Evolutionary conservation across 805 yeast genomes (phyloP).

Genomic region (Maudiozyma turicensis): DNA sequence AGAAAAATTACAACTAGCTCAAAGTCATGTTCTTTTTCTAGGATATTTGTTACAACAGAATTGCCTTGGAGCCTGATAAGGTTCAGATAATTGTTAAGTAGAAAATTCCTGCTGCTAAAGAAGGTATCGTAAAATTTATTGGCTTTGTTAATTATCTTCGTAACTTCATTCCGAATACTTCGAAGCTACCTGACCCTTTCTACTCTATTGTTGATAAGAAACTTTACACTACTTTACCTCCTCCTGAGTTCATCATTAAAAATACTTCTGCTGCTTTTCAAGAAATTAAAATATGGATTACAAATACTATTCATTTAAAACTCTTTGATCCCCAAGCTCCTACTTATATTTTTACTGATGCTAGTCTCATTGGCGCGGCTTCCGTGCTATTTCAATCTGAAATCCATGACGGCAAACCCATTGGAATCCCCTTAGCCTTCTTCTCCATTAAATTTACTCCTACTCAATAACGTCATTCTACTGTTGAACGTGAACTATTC

Average conservation of each 20-base stretch:
- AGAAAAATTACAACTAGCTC: slow-evolving; percentile 1
- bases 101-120: neutral
- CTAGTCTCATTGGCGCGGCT: slow-evolving; percentile 1
- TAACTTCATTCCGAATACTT: slow-evolving; percentile 3
- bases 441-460: neutral
- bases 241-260: neutral
- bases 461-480: too few species aligned
- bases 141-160: slow-evolving; percentile 5
- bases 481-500: too few species aligned
- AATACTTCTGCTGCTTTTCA: neutral
- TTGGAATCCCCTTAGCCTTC: neutral
- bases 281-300: neutral
- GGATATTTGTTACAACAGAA: neutral
- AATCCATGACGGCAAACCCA: neutral
- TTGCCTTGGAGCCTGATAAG: neutral
- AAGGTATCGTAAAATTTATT: slow-evolving; percentile 2
- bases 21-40: neutral
- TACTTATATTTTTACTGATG: slow-evolving; percentile 2
- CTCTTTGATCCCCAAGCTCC: slow-evolving; percentile 1
- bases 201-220: neutral
- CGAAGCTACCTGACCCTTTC: slow-evolving; percentile 1
- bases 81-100: neutral
- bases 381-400: slow-evolving; percentile 2
- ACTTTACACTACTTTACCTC: neutral
- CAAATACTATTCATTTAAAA: neutral